A percentile compares a stretch with the other conserved stretches of the same genome.
Conservation (phyloP, 2,329 filamentous ascomycete genomes). For the Calonectria multiphialidica region DNA sequence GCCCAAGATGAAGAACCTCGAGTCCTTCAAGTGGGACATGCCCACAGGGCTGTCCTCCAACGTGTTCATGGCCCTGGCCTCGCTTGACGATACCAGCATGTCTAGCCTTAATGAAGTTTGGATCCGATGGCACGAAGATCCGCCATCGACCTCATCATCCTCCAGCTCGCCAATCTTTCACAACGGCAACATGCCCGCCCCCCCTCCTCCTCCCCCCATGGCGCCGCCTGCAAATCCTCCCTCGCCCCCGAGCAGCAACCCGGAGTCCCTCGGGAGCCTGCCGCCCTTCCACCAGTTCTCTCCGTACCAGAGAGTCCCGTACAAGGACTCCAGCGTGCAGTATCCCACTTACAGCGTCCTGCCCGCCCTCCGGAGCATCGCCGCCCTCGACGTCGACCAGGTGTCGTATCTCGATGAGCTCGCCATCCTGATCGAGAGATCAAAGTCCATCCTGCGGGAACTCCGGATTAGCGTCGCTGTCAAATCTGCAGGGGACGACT, state of each 20-base stretch:
- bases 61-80: slow-evolving; percentile 30
- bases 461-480: slow-evolving; percentile 26
- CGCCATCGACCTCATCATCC: slow-evolving; percentile 15
- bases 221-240: slow-evolving; percentile 14
- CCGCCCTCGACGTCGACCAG: slow-evolving; percentile 25
- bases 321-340: slow-evolving; percentile 15
- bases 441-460: slow-evolving; percentile 18
- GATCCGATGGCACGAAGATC: slow-evolving; percentile 26
- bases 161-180: slow-evolving; percentile 27
- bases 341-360: slow-evolving; percentile 30
- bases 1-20: slow-evolving; percentile 30
- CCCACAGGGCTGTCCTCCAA: slow-evolving; percentile 29
- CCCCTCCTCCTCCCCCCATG: slow-evolving; percentile 10
- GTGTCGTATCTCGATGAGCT: slow-evolving; percentile 28
- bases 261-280: slow-evolving; percentile 20
- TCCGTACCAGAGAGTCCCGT: slow-evolving; percentile 16
- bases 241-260: slow-evolving; percentile 25
- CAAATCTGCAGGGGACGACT: slow-evolving; percentile 16
- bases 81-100: slow-evolving; percentile 16
- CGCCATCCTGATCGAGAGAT: slow-evolving; percentile 27
- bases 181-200: slow-evolving; percentile 21
- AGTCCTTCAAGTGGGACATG: slow-evolving; percentile 32
- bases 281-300: slow-evolving; percentile 9
- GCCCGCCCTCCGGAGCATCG: slow-evolving; percentile 25
- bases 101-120: slow-evolving; percentile 25